Evolutionary conservation across 2,329 filamentous ascomycete species (phyloP).

Genomic region (Venturia oleaginea): DNA sequence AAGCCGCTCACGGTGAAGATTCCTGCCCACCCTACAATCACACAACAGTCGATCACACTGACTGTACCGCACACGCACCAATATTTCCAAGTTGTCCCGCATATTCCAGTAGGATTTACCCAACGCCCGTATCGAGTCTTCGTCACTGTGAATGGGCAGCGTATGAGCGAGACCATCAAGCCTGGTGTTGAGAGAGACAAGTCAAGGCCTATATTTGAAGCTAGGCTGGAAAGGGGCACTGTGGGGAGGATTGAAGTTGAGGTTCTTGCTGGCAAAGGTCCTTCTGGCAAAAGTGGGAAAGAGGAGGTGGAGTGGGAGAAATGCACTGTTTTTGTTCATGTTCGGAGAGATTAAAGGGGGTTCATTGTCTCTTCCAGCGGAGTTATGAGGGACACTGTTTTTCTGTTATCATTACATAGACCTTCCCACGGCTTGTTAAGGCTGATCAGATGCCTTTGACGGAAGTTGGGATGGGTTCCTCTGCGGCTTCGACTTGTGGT

Average conservation of each 20-base stretch:
- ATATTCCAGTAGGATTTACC: conserved; percentile 53
- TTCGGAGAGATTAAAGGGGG: conserved; percentile 41
- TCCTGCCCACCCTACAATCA: conserved; percentile 53
- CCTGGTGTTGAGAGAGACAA: conserved; percentile 35
- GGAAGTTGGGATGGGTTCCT: neutral
- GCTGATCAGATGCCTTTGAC: neutral
- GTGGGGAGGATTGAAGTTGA: conserved; percentile 73
- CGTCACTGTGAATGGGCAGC: conserved; percentile 58
- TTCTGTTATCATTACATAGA: neutral
- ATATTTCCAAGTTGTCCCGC: conserved; percentile 61
- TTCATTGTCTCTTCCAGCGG: neutral
- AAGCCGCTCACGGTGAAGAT: conserved; percentile 56
- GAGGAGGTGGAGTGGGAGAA: conserved; percentile 68
- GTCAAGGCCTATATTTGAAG: conserved; percentile 64
- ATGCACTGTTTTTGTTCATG: conserved; percentile 64
- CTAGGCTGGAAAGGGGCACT: conserved; percentile 57
- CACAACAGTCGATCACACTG: conserved; percentile 64
- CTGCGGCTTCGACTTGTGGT: neutral
- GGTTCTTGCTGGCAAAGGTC: conserved; percentile 44
- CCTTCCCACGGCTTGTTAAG: neutral
- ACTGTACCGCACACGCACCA: conserved; percentile 59
- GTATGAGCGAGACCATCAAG: conserved; percentile 42
- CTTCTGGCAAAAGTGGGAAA: conserved; percentile 35
- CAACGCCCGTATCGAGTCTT: conserved; percentile 69
- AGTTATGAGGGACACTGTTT: neutral